phyloP scores from a whole-genome alignment of 768 basidiomycete species.

The Lepiota brunneoincarnata region DNA sequence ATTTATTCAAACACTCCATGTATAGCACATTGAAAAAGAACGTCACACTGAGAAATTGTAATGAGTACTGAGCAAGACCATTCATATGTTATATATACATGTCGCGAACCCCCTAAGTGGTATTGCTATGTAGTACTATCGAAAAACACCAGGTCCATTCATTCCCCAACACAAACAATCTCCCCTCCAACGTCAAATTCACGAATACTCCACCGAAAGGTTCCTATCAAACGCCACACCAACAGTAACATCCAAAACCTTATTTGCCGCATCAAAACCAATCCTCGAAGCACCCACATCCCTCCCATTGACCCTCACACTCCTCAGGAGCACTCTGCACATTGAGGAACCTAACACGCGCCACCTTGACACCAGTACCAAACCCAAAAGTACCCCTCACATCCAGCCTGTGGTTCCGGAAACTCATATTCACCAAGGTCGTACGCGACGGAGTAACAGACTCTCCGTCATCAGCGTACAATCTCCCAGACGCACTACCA shows the following conservation, averaged over 20 bases:
- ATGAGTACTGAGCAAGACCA: not conserved
- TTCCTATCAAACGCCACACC: constrained; percentile 25
- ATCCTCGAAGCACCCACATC: constrained; percentile 18
- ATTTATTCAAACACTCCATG: not conserved
- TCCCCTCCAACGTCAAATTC: not conserved
- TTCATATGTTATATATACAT: no score
- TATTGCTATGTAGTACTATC: not conserved
- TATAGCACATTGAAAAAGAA: no score
- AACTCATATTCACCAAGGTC: constrained; percentile 34
- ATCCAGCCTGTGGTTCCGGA: constrained; percentile 24
- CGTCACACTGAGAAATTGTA: not conserved
- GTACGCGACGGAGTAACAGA: constrained; percentile 33
- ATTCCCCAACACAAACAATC: not conserved
- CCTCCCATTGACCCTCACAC: constrained; percentile 29
- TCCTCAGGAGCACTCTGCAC: constrained; percentile 26
- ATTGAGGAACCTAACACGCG: constrained; percentile 36
- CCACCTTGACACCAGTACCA: constrained; percentile 32
- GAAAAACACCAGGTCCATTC: not conserved
- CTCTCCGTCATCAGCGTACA: constrained; percentile 69
- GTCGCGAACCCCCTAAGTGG: not conserved
- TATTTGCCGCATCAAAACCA: constrained; percentile 32
- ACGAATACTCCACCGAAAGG: constrained; percentile 9
- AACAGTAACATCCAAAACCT: constrained; percentile 44
- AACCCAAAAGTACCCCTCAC: constrained; percentile 38
- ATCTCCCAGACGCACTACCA: constrained; percentile 46